Evolutionary conservation across 2,329 filamentous ascomycete genomes (phyloP).

Genomic region (Fusarium kyushuense): DNA sequence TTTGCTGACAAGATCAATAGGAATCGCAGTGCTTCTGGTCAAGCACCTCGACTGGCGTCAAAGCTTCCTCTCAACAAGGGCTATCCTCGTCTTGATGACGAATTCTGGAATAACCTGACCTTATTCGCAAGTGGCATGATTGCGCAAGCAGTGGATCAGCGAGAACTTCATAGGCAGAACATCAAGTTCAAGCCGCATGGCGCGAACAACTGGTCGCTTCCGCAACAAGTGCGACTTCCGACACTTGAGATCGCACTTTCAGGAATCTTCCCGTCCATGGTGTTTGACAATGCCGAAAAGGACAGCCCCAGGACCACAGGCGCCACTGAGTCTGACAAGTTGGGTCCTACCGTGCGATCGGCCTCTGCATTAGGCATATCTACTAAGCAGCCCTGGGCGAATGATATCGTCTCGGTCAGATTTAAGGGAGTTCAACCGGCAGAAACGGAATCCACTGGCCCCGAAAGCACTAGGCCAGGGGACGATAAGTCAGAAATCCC

Average conservation of each 20-base stretch:
- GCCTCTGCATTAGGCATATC: slow-evolving; percentile 34
- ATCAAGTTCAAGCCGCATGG: slow-evolving; percentile 56
- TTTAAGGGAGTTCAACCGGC: slow-evolving; percentile 61
- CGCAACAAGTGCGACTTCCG: slow-evolving; percentile 61
- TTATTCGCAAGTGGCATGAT: slow-evolving; percentile 65
- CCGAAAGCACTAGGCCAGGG: slow-evolving; percentile 15
- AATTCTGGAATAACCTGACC: slow-evolving; percentile 66
- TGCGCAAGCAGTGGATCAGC: slow-evolving; percentile 62
- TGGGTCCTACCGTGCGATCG: slow-evolving; percentile 43
- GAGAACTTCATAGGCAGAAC: slow-evolving; percentile 59
- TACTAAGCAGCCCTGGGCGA: slow-evolving; percentile 64
- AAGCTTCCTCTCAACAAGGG: slow-evolving; percentile 59
- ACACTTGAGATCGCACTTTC: slow-evolving; percentile 63
- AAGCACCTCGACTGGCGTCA: slow-evolving; percentile 51
- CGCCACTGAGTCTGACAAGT: slow-evolving; percentile 32
- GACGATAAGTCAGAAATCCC: slow-evolving; percentile 15
- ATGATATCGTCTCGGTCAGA: slow-evolving; percentile 68
- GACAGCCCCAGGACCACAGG: slow-evolving; percentile 15
- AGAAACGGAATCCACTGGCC: slow-evolving; percentile 24
- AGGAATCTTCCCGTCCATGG: slow-evolving; percentile 57
- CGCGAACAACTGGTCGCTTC: slow-evolving; percentile 54
- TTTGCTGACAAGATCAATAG: slow-evolving; percentile 43
- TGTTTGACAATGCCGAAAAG: slow-evolving; percentile 43
- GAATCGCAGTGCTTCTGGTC: slow-evolving; percentile 45
- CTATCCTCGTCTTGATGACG: slow-evolving; percentile 59